Base-by-base conservation (phyloP, 106 monocot species). In the Acanthochlamys bracteata region DNA sequence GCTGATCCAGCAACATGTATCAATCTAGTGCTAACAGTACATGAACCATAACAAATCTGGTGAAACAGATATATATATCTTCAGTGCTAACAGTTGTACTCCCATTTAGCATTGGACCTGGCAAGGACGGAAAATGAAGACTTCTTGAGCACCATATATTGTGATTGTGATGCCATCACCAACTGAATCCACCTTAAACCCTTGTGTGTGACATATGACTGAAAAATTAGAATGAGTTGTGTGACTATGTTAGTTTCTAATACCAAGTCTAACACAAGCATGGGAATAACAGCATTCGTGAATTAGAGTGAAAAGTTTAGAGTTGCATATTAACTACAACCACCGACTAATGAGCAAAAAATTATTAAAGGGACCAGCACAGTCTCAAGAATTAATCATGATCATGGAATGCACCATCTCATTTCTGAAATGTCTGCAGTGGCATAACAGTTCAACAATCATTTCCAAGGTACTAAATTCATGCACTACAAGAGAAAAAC, bases 131-230 rank as follows among this genome's bases (percentile, higher is more conserved):
- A 75, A 47, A n/a, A 98, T 39, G 42, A 84, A 72, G 55, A 88
- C 73, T 63, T 76, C 76, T 67, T 71, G 66, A 26, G 79, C 85
- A 53, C 85, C 85, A 17, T 79, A 55, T 51, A 91, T 21, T 57
- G 69, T 78, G 23, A 91, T 51, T 76, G 63, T 77, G 52, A 87
- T 83, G 57, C 91, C 96, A 60, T 78, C 69, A 25, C 78, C 91
- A 26, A 98, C 72, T 59, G 49, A 23, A 88, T 55, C 66, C 70
- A 67, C 63, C 68, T 78, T 57, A 98, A 60, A 25, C 73, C 74
- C 57, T 65, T 65, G 61, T 75, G 75, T 41, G 86, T 85, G 47
- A 55, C 23, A 54, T 90, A 90, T 42, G 60, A 17, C 94, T 95
- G 89, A 80, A 80, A 66, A 25, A 71, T 65, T 21, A 24, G 7